phyloP scores from a whole-genome alignment of 169 alveolate species.

The Plasmodium fragile region DNA sequence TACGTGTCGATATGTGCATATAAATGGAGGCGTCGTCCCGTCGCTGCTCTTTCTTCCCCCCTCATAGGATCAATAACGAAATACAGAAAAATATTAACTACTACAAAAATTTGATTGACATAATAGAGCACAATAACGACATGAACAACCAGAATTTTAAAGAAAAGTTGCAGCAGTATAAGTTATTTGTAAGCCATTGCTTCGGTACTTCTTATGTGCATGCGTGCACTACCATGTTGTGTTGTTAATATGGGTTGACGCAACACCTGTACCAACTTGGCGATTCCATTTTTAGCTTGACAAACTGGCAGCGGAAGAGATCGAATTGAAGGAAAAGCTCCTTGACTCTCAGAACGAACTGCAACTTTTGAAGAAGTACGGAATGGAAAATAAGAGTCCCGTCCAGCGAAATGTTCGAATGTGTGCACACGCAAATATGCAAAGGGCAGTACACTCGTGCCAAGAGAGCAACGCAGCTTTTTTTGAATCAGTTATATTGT shows the following conservation, averaged over 20 bases:
- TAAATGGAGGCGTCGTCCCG: not conserved
- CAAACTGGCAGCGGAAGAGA: slow-evolving; percentile 32
- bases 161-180: slow-evolving; percentile 6
- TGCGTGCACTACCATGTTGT: not conserved
- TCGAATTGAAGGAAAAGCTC: slow-evolving; percentile 36
- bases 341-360: slow-evolving; percentile 20
- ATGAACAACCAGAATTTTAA: slow-evolving; percentile 44
- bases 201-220: not conserved
- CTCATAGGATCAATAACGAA: slow-evolving; percentile 41
- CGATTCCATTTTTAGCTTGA: slow-evolving; percentile 18
- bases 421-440: not conserved
- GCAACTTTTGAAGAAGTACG: slow-evolving; percentile 39
- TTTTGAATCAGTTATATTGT: not conserved
- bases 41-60: not conserved
- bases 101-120: slow-evolving; percentile 52
- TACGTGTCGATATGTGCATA: slow-evolving; percentile 1
- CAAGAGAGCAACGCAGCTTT: not conserved
- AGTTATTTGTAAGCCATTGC: slow-evolving; percentile 3
- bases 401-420: not conserved
- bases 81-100: slow-evolving; percentile 44
- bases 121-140: slow-evolving; percentile 65
- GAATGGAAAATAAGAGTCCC: not conserved
- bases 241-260: not conserved
- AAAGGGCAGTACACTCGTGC: not conserved
- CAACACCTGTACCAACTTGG: not conserved